Conservation (phyloP, 768 basidiomycete genomes). For the Clitopilus hobsonii region DNA sequence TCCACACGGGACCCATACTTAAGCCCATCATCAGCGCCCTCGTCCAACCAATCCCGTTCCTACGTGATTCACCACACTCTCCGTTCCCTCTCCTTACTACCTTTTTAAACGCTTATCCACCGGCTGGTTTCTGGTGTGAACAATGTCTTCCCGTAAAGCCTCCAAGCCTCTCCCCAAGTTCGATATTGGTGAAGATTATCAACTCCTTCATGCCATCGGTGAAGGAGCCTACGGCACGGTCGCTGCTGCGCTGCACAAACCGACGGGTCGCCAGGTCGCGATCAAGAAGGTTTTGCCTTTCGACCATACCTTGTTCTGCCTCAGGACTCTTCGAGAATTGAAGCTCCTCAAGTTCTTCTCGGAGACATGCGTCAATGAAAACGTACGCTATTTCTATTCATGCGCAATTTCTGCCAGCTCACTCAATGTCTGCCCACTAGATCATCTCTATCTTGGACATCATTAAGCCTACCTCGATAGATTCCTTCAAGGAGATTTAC, state of each 20-base stretch:
- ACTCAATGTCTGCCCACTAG: slow-evolving; percentile 29
- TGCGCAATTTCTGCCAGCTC: slow-evolving; percentile 6
- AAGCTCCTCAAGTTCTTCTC: slow-evolving; percentile 87
- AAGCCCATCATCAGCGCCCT: slow-evolving; percentile 9
- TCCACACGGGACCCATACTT: slow-evolving; percentile 10
- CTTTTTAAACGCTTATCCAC: slow-evolving; percentile 26
- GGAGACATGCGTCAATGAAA: slow-evolving; percentile 76
- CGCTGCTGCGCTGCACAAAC: slow-evolving; percentile 81
- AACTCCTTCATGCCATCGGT: slow-evolving; percentile 68
- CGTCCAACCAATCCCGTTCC: slow-evolving; percentile 19
- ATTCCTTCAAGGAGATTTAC: slow-evolving; percentile 85
- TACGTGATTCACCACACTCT: slow-evolving; percentile 22
- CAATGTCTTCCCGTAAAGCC: slow-evolving; percentile 54
- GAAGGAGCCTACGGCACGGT: slow-evolving; percentile 92
- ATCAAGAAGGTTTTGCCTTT: slow-evolving; percentile 96
- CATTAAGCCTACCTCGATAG: slow-evolving; percentile 70
- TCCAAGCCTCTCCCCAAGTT: slow-evolving; percentile 70
- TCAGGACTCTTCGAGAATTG: slow-evolving; percentile 86
- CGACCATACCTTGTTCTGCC: slow-evolving; percentile 88
- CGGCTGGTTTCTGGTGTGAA: slow-evolving; percentile 46
- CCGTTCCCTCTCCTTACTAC: slow-evolving; percentile 16
- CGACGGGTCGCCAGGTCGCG: slow-evolving; percentile 79
- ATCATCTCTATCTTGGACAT: slow-evolving; percentile 93
- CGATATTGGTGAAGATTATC: slow-evolving; percentile 72
- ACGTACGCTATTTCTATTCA: slow-evolving; percentile 36